These are phyloP conservation scores for Ustilago nuda DNA, from an alignment of 1,284 basidiomycete species.

Conservation along the genomic window DNA sequence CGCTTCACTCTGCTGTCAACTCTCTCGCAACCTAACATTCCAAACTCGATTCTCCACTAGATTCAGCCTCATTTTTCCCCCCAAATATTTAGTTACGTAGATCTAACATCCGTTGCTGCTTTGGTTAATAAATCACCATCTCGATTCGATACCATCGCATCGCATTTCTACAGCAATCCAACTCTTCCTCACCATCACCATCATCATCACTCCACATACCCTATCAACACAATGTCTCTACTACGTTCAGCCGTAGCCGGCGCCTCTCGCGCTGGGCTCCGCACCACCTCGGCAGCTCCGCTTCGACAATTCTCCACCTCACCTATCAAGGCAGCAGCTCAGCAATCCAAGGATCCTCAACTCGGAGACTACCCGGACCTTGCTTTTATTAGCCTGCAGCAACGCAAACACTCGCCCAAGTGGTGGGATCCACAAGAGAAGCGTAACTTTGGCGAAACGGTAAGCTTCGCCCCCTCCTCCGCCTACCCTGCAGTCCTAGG, in stretches of 20 bases:
- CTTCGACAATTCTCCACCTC: slow-evolving; percentile 41
- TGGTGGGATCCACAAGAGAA: slow-evolving; percentile 69
- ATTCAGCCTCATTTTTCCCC: not conserved
- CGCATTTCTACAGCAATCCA: slow-evolving; percentile 5
- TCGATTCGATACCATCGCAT: slow-evolving; percentile 23
- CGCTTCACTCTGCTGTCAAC: not conserved
- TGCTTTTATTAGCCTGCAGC: slow-evolving; percentile 56
- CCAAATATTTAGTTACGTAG: not conserved
- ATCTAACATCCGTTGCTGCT: too few species aligned
- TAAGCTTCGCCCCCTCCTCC: slow-evolving; percentile 24
- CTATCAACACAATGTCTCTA: slow-evolving; percentile 33
- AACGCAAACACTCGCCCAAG: slow-evolving; percentile 60
- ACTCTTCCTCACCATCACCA: not conserved
- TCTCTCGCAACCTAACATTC: slow-evolving; percentile 20
- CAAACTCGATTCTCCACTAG: not conserved
- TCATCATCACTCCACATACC: not conserved
- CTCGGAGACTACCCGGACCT: slow-evolving; percentile 68
- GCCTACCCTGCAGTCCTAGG: not conserved
- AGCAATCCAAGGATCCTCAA: slow-evolving; percentile 61
- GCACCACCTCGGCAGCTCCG: slow-evolving; percentile 15
- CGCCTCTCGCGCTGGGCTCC: slow-evolving; percentile 32
- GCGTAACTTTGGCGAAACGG: slow-evolving; percentile 67
- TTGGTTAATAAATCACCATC: not conserved
- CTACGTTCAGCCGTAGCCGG: slow-evolving; percentile 41
- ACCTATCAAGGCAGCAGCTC: slow-evolving; percentile 12